A percentile compares a stretch with the other conserved stretches of the same genome.
phyloP scores from a whole-genome alignment of 1,139 yeast species.

The Starmera stellimalicola region DNA sequence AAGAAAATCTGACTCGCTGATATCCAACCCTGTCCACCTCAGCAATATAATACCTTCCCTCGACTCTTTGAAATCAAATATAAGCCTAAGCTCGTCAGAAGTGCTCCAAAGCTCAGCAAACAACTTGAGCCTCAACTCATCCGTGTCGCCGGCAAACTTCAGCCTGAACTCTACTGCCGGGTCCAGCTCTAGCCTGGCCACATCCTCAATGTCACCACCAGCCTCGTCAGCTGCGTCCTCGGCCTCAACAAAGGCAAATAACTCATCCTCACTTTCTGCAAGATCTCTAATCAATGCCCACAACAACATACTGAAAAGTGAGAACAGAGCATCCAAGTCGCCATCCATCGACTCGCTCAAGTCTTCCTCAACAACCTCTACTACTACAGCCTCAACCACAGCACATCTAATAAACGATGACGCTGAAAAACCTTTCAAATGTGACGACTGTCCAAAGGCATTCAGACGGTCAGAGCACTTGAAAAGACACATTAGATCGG shows the following conservation, averaged over 20 bases:
- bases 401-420: constrained; percentile 9
- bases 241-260: not conserved
- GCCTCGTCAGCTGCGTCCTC: not conserved
- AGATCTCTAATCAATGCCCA: not conserved
- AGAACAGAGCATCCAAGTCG: too few species aligned
- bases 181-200: not conserved
- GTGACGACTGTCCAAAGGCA: constrained; percentile 27
- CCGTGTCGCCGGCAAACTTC: not conserved
- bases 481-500: constrained; percentile 66
- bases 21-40: constrained; percentile 2
- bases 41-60: not conserved
- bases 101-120: too few species aligned
- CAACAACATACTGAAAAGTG: not conserved
- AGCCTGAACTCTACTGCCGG: not conserved
- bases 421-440: constrained; percentile 28
- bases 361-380: constrained; percentile 1
- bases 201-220: not conserved
- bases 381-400: constrained; percentile 1
- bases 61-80: not conserved
- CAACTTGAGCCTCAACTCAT: too few species aligned
- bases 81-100: not conserved
- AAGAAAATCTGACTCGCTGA: constrained; percentile 16
- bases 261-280: not conserved
- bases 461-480: constrained; percentile 76
- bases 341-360: constrained; percentile 1